Evolutionary conservation across 1,284 basidiomycete genomes (phyloP).

Genomic region (Gomphus bonarii): DNA sequence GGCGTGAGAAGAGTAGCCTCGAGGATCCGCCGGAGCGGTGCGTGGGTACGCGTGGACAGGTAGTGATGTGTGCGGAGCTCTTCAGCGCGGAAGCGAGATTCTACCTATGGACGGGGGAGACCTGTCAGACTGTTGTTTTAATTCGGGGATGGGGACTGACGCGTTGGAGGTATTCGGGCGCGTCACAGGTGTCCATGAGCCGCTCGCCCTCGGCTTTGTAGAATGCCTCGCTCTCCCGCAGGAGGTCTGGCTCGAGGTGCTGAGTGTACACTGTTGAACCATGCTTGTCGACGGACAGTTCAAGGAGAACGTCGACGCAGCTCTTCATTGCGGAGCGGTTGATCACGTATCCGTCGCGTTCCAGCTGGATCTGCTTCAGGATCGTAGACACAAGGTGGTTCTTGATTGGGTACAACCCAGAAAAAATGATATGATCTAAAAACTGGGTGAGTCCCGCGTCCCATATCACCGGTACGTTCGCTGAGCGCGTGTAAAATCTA

Average conservation of each 20-base stretch:
- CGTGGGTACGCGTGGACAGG: slow-evolving; percentile 66
- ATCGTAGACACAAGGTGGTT: slow-evolving; percentile 76
- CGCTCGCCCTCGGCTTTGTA: slow-evolving; percentile 71
- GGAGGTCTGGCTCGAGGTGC: slow-evolving; percentile 78
- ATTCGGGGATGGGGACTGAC: slow-evolving; percentile 34
- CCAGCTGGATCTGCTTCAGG: slow-evolving; percentile 80
- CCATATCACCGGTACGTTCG: slow-evolving; percentile 69
- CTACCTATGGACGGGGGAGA: slow-evolving; percentile 47
- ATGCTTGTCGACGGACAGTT: slow-evolving; percentile 32
- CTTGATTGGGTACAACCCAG: slow-evolving; percentile 57
- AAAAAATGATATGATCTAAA: slow-evolving; percentile 72
- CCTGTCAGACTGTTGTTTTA: background rate
- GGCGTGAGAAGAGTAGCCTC: slow-evolving; percentile 71
- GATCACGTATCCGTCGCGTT: slow-evolving; percentile 86
- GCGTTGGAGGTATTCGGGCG: slow-evolving; percentile 72
- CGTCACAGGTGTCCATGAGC: slow-evolving; percentile 68
- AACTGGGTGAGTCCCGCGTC: slow-evolving; percentile 83
- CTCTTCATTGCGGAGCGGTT: slow-evolving; percentile 87
- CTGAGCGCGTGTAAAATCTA: slow-evolving; percentile 69
- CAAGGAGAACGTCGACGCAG: slow-evolving; percentile 80
- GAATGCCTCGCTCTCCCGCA: slow-evolving; percentile 71
- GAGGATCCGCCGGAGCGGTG: slow-evolving; percentile 65
- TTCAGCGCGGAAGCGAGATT: slow-evolving; percentile 78
- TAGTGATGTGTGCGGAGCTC: slow-evolving; percentile 86
- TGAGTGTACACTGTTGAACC: slow-evolving; percentile 69